Percentiles rank a stretch among this genome's conserved stretches.
phyloP scores from a whole-genome alignment of 352 stramenopile species.

The Globisporangium nodosum region DNA sequence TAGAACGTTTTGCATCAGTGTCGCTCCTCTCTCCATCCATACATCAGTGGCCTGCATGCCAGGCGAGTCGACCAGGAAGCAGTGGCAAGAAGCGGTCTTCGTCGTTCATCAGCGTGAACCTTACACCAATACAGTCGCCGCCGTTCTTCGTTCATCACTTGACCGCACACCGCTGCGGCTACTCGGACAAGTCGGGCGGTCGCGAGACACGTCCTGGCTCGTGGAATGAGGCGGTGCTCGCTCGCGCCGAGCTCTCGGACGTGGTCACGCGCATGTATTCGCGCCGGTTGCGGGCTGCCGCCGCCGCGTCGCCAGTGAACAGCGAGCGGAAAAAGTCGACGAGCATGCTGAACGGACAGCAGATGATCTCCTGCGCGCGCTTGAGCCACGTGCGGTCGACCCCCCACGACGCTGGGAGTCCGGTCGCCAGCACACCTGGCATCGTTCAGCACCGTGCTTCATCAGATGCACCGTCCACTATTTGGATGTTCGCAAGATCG shows the following conservation, averaged over 20 bases:
- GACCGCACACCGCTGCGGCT: not conserved
- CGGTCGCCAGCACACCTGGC: slow-evolving; percentile 3
- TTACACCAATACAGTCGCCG: not conserved
- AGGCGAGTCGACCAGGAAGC: not conserved
- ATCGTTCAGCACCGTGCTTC: not conserved
- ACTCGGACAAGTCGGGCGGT: slow-evolving; percentile 34
- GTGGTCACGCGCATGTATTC: slow-evolving; percentile 42
- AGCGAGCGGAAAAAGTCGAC: slow-evolving; percentile 70
- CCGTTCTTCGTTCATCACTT: not conserved
- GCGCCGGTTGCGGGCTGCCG: slow-evolving; percentile 23
- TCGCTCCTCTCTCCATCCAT: not conserved
- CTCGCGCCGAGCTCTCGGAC: slow-evolving; percentile 2
- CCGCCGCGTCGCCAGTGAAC: slow-evolving; percentile 29
- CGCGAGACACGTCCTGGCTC: slow-evolving; percentile 47
- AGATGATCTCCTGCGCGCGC: slow-evolving; percentile 43
- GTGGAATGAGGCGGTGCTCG: slow-evolving; percentile 30
- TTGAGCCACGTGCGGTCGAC: slow-evolving; percentile 34
- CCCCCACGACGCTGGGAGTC: slow-evolving; percentile 18
- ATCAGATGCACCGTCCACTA: not conserved
- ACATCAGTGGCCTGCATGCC: not conserved
- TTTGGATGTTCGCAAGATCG: not conserved
- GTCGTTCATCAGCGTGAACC: not conserved
- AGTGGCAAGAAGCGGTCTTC: not conserved
- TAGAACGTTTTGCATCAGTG: slow-evolving; percentile 19
- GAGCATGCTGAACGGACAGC: slow-evolving; percentile 55